Base-by-base conservation (phyloP, 148 eudicot genomes). In the Spergularia marina region DNA sequence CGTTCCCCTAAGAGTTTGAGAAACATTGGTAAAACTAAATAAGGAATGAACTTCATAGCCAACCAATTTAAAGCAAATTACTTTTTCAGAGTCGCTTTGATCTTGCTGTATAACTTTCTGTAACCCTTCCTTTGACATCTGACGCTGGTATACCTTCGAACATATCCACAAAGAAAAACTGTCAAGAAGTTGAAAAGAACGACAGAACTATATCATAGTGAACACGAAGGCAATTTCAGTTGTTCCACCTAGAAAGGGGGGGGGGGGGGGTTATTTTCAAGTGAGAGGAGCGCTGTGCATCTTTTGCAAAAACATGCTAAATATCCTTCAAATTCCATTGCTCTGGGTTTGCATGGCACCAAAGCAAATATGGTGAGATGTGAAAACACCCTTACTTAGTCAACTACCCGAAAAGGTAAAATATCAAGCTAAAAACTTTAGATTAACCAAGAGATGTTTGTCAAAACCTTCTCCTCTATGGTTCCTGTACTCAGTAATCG, bases 91-190 rank as follows among this genome's bases (percentile, higher is more conserved):
- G 80, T 86, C 89, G n/a, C 83, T 73, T 83, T 91, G 94, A 76
- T 89, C 97, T 72, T 87, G 91, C 78, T 96, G 97, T 84, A 96
- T 92, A 77, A 96, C 99, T 82, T 91, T 87, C 73, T 96, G 99
- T 63, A 96, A 90, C 84, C 98, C 99, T 91, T 96, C 99, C 86
- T 96, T 96, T 61, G 98, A 96, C 99, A 96, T 96, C 86, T 96
- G 99, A 74, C 99, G 99, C 91, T 92, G 99, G 87, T 86, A 96
- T 41, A 96, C 99, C 99, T 96, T 80, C 84, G 86, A 18, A 80
- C 14, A 58, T 9, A 21, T 65, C 16, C 21, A 13, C 47, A 47
- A 71, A 25, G 20, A 54, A 36, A 53, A 60, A 52, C 34, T 53
- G 25, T 66, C 16, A 58, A 12, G 52, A 76, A 12, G 54, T 44